Base-by-base conservation (phyloP, 306 rosid genomes). In the Prunus armeniaca region DNA sequence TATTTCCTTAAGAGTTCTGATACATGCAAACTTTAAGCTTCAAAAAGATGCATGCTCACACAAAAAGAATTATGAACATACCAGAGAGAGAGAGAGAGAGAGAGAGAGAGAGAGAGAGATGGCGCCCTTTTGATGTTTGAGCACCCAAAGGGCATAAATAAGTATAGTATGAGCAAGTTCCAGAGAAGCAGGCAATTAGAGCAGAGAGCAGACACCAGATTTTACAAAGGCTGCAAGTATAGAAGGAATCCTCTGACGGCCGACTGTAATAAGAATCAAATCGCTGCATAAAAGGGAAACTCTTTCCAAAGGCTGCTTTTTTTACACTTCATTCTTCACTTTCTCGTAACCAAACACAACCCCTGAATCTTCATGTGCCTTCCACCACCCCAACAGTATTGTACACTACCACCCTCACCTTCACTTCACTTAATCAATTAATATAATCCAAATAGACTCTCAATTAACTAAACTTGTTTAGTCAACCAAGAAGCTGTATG, bases 261-360 rank as follows among this genome's bases (percentile, higher is more conserved):
- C 45, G 20, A 75, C 67, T 75, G 62, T 47, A 65, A 28, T 38
- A 70, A 81, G 87, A 86, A 82, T 87, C 90, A 82, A 87, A 71
- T 71, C 72, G 46, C 79, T 76, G 80, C 81, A 61, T 82, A 67
- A 43, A 83, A 9, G 49, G 18, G 80, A 82, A 84, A 84, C 84
- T 84, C 75, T 84, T 75, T 61, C 58, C 82, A 64, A 86, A 86
- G 80, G 75, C 88, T 79, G 76, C 85, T 18, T 9, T 24, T 79
- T 64, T 84, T 63, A 64, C 86, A 49, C 84, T 81, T 58, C 80
- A 72, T 79, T 87, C 80, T 67, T 77, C 73, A 57, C 79, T 89
- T 85, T 86, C 81, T 82, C 84, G 82, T 79, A 64, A 82, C 76
- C 72, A 84, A 85, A 85, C 82, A 69, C 43, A 49, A 67, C 66